A percentile compares a stretch with the other conserved stretches of the same genome.
Evolutionary conservation across 2,329 filamentous ascomycete genomes (phyloP).

Genomic region (Seiridium unicorne): DNA sequence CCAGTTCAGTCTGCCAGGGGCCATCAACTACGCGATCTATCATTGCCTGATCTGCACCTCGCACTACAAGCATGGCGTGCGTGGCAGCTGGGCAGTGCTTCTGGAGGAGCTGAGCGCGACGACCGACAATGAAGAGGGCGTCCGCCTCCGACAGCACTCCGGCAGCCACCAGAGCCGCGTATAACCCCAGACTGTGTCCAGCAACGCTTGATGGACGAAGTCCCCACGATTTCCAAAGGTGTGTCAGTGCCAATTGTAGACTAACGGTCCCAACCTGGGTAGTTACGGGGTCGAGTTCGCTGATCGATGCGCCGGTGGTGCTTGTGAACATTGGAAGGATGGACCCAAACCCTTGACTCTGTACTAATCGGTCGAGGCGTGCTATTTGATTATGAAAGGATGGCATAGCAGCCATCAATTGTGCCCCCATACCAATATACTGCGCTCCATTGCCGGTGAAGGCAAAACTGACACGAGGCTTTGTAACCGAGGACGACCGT

Average conservation of each 20-base stretch:
- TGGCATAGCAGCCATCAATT: slow-evolving; percentile 11
- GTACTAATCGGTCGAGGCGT: slow-evolving; percentile 50
- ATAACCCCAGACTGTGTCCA: slow-evolving; percentile 68
- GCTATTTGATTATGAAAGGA: slow-evolving; percentile 39
- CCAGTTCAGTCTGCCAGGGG: slow-evolving; percentile 39
- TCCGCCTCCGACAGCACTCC: slow-evolving; percentile 67
- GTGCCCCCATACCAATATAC: slow-evolving; percentile 13
- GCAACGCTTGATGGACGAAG: slow-evolving; percentile 49
- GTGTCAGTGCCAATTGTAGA: slow-evolving; percentile 51
- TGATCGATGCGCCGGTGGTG: slow-evolving; percentile 32
- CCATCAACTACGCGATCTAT: slow-evolving; percentile 44
- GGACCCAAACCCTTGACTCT: slow-evolving; percentile 45
- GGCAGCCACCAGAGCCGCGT: slow-evolving; percentile 65
- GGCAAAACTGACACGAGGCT: slow-evolving; percentile 30
- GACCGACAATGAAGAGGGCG: slow-evolving; percentile 66
- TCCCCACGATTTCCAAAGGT: slow-evolving; percentile 49
- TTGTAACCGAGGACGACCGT: too few species aligned
- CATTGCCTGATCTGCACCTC: slow-evolving; percentile 24
- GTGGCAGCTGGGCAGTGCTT: slow-evolving; percentile 59
- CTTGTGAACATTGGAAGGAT: slow-evolving; percentile 44
- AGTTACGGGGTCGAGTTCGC: slow-evolving; percentile 38
- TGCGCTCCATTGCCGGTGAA: slow-evolving; percentile 21
- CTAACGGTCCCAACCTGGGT: slow-evolving; percentile 47
- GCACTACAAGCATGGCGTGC: slow-evolving; percentile 51
- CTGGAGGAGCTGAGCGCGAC: slow-evolving; percentile 60